These are phyloP conservation scores for Pestalotiopsis sp. DNA, from an alignment of 2,329 filamentous ascomycete genomes.

Conservation along the genomic window DNA sequence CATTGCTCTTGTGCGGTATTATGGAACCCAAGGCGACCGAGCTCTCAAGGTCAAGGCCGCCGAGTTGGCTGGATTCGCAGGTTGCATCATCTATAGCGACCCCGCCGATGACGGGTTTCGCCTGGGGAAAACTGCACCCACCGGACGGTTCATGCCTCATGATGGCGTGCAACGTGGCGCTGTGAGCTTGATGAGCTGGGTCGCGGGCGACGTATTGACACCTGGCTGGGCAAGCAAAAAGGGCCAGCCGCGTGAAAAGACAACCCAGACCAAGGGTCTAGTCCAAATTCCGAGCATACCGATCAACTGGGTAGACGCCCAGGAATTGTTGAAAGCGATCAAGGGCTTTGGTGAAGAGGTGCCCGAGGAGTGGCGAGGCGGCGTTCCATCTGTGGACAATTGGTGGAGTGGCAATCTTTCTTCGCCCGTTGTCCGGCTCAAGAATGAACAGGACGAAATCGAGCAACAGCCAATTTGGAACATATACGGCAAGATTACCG, in stretches of 20 bases:
- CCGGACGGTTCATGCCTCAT: constrained; percentile 77
- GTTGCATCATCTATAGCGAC: constrained; percentile 92
- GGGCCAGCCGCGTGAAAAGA: constrained; percentile 66
- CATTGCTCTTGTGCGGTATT: constrained; percentile 82
- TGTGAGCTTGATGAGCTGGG: constrained; percentile 80
- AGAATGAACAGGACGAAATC: constrained; percentile 85
- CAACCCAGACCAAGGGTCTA: constrained; percentile 72
- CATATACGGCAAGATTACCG: constrained; percentile 79
- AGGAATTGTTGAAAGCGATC: constrained; percentile 75
- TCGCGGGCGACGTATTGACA: constrained; percentile 89
- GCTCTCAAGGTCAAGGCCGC: constrained; percentile 89
- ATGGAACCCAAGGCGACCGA: constrained; percentile 72
- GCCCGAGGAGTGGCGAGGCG: constrained; percentile 74
- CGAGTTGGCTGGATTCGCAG: constrained; percentile 81
- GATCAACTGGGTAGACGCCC: constrained; percentile 86
- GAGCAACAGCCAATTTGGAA: constrained; percentile 89
- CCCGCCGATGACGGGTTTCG: constrained; percentile 82
- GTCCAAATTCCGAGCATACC: constrained; percentile 88
- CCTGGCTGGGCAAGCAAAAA: constrained; percentile 80
- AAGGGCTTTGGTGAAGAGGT: constrained; percentile 73
- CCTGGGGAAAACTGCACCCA: constrained; percentile 72
- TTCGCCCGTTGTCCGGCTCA: constrained; percentile 78
- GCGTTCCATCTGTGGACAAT: constrained; percentile 71
- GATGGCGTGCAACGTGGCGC: constrained; percentile 83
- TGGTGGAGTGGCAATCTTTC: constrained; percentile 84